These are phyloP conservation scores for Parsonsia alboflavescens DNA, from an alignment of 257 asterid species.

Conservation along the genomic window DNA sequence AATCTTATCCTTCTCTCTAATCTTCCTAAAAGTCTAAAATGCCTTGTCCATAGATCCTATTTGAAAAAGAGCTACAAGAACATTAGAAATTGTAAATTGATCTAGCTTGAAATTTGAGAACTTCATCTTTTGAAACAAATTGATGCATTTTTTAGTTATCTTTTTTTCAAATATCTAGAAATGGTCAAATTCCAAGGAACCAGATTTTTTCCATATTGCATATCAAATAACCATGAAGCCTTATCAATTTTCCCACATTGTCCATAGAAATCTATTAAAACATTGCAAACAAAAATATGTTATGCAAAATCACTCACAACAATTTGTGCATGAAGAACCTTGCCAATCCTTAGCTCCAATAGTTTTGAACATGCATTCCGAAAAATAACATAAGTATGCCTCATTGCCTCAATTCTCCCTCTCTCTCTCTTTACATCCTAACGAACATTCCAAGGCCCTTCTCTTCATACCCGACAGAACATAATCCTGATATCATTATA, in stretches of 20 bases:
- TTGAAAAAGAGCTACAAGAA: background rate
- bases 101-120: background rate
- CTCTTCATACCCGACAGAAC: background rate
- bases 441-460: background rate
- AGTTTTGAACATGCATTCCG: background rate
- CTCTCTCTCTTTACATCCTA: background rate
- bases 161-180: no score
- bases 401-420: background rate
- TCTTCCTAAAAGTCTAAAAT: background rate
- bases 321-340: no score
- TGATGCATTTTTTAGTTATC: background rate
- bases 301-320: background rate
- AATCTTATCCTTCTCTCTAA: background rate
- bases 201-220: background rate
- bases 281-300: background rate
- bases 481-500: background rate
- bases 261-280: constrained; percentile 1
- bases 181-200: no score
- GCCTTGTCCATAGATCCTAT: background rate
- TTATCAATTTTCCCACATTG: background rate
- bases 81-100: background rate
- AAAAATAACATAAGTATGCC: background rate
- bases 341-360: constrained; percentile 1
- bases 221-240: background rate
- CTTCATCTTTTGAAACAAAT: background rate